Base-by-base conservation (phyloP, 2,329 filamentous ascomycete species). In the Thelonectria discophora region DNA sequence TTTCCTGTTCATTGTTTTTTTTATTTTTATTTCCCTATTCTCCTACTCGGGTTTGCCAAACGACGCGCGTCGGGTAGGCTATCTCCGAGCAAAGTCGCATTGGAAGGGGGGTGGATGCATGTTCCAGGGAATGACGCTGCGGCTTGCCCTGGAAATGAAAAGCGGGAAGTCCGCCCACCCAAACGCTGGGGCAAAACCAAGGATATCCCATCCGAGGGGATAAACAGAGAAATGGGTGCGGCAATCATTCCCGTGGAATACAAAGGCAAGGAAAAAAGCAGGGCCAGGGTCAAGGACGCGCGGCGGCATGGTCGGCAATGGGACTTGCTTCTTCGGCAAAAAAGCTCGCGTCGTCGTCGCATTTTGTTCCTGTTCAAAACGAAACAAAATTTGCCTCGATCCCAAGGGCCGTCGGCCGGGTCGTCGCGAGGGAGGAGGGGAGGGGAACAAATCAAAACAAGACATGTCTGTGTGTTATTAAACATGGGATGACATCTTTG, bases 41-140 rank as follows among this genome's bases (percentile, higher is more conserved):
- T 40, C 17, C 39, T 39, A 11, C 24, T 45, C 27, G 46, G 50
- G 39, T 24, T 45, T 45, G 30, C 39, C 40, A 54, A 39, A 39
- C 57, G 51, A 60, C 57, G 51, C 51, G 57, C 57, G 57, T 60
- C 51, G 51, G 57, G 27, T 17, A 27, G 20, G 20, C 50, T 13
- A 40, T 55, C 30, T 40, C 51, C 46, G 57, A 50, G 24, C n/a
- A n/a, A n/a, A 24, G 24, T 24, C 24, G 7, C 4, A 24, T 7
- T 4, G 7, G 24, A 7, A 7, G 24, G 24, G 7, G 24, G 24
- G 24, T 4, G 24, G n/a, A n/a, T n/a, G n/a, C n/a, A n/a, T n/a
- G n/a, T n/a, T n/a, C n/a, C n/a, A n/a, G n/a, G n/a, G n/a, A n/a
- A 32, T 32, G 6, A 11, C 30, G 11, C 30, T 7, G 30, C 30